These are phyloP conservation scores for Fusarium sp. DNA, from an alignment of 2,329 filamentous ascomycete species.

Conservation along the genomic window DNA sequence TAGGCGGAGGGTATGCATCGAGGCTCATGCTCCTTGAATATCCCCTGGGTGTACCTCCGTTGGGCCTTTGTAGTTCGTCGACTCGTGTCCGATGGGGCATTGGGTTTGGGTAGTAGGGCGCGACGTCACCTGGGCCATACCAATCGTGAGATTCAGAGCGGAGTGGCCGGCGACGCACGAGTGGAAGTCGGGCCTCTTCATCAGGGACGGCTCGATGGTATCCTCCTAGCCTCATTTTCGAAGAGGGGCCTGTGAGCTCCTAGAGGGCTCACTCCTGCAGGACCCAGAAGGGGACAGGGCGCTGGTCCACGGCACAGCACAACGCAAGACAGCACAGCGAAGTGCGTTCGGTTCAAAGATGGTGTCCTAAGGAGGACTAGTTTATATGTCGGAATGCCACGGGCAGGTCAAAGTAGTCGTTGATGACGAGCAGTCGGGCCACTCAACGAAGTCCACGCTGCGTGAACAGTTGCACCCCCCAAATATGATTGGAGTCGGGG, in stretches of 20 bases:
- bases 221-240: conserved; percentile 49
- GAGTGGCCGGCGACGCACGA: conserved; percentile 45
- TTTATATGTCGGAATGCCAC: conserved; percentile 29
- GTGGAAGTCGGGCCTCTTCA: conserved; percentile 43
- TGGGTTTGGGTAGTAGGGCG: conserved; percentile 44
- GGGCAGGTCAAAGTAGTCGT: conserved; percentile 31
- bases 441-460: conserved; percentile 47
- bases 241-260: conserved; percentile 36
- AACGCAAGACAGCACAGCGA: conserved; percentile 25
- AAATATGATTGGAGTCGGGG: conserved; percentile 45
- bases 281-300: conserved; percentile 24
- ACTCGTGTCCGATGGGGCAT: conserved; percentile 45
- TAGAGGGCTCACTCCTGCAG: conserved; percentile 28
- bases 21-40: conserved; percentile 45
- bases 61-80: conserved; percentile 49
- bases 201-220: conserved; percentile 47
- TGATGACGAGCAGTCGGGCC: conserved; percentile 40
- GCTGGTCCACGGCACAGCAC: conserved; percentile 41
- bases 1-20: conserved; percentile 44
- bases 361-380: conserved; percentile 37
- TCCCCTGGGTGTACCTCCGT: conserved; percentile 46
- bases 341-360: conserved; percentile 21
- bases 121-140: conserved; percentile 44
- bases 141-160: conserved; percentile 42
- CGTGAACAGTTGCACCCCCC: conserved; percentile 42